Base-by-base conservation (phyloP, 768 basidiomycete species). In the Flagelloscypha sp. region DNA sequence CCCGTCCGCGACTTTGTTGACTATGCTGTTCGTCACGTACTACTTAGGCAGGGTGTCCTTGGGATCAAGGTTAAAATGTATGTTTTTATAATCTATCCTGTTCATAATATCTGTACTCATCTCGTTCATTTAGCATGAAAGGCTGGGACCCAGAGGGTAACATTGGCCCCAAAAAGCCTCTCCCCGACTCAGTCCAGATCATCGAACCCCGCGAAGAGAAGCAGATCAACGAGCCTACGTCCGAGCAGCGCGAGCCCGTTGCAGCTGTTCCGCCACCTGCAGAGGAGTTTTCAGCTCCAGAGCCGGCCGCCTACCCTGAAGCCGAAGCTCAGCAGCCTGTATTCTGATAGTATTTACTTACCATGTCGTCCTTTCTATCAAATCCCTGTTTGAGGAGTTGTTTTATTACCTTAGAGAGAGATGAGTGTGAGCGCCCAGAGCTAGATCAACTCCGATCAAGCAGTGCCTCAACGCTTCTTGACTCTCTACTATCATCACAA, bases 21-120 rank as follows among this genome's bases (percentile, higher is more conserved):
- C 69, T 76, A 88, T 50, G 95, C 95, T 41, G 93, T 97, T 52
- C 79, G 95, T 49, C 95, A 99, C 71, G 95, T 98, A 52, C 76
- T 98, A 52, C 79, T 99, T 47, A 84, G 87, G 51, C 95, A 99
- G 62, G 95, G 95, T 79, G 95, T 99, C 33, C 77, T 99, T 44
- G 95, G 95, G 56, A 97, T 99, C 76, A 99, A 99, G 65, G 95
- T 99, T 55, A 99, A 98, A 70, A 99, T 98, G 92, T 93, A 55
- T 44, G 78, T 57, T 13, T 8, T 33, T 17, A 25, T 9, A 11
- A 18, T 17, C 6, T 16, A 21, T 24, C 16, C 12, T 21, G 8
- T 32, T 39, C 23, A 17, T 15, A 18, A 30, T 34, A 9, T 19
- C 3, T n/a, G 30, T 19, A 24, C 42, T 59, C 29, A 52, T 44